A percentile compares a stretch with the other conserved stretches of the same genome.
These are phyloP conservation scores for Trichocladium uniseriatum DNA, from an alignment of 495 filamentous ascomycete genomes.

Conservation along the genomic window DNA sequence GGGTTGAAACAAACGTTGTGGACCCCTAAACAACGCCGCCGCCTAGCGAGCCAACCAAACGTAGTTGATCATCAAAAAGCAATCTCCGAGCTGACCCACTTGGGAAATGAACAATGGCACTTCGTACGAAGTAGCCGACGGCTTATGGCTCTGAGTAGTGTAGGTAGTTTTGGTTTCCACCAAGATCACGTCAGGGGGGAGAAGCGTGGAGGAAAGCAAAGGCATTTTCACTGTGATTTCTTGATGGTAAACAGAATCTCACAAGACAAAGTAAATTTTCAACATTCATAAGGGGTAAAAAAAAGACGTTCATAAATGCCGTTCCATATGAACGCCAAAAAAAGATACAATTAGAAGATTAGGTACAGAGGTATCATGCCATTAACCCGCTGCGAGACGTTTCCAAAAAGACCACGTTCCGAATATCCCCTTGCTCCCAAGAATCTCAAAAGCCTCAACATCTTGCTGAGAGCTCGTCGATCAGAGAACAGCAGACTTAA, in stretches of 20 bases:
- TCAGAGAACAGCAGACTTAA: conserved; percentile 27
- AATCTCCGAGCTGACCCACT: conserved; percentile 9
- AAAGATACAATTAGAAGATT: conserved; percentile 38
- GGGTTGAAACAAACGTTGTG: conserved; percentile 8
- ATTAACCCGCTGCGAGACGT: conserved; percentile 7
- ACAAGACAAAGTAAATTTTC: not conserved
- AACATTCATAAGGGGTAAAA: conserved; percentile 3
- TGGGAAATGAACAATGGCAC: conserved; percentile 1
- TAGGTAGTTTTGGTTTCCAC: too few species aligned
- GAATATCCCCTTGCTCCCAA: not conserved
- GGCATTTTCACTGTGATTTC: too few species aligned
- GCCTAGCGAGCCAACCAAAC: not conserved
- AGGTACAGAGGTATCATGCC: conserved; percentile 36
- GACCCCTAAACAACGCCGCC: not conserved
- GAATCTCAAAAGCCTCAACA: conserved; percentile 8
- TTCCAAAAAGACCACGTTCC: conserved; percentile 10
- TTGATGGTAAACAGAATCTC: too few species aligned
- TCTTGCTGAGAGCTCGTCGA: conserved; percentile 13
- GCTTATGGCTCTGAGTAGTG: too few species aligned
- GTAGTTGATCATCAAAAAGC: not conserved
- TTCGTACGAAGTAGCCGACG: too few species aligned
- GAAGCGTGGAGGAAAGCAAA: not conserved
- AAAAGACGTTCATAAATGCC: conserved; percentile 17
- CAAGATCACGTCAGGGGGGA: too few species aligned
- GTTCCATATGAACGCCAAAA: conserved; percentile 19